phyloP scores from a whole-genome alignment of 129 eudicot species.

The Ambrosia trifida region DNA sequence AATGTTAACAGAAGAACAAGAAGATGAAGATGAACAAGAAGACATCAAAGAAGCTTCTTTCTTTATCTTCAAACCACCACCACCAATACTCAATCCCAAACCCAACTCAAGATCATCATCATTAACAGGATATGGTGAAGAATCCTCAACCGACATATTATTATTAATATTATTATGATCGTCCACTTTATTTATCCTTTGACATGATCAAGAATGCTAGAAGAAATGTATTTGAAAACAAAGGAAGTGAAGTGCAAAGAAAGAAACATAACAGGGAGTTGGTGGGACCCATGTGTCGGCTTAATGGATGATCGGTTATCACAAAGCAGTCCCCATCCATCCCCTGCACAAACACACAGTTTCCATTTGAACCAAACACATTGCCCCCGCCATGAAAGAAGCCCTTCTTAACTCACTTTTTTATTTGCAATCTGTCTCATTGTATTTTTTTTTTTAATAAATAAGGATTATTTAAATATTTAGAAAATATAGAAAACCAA shows the following conservation, averaged over 20 bases:
- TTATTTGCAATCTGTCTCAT: not conserved
- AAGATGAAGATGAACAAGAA: not conserved
- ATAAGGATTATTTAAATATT: too few relatives aligned
- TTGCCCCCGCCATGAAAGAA: conserved; percentile 31
- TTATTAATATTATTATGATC: not conserved
- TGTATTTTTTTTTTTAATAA: not conserved
- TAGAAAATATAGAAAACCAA: too few relatives aligned
- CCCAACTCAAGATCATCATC: conserved; percentile 63
- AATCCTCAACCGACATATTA: conserved; percentile 43
- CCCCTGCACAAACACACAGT: conserved; percentile 29
- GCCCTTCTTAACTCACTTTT: not conserved
- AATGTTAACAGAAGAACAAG: conserved; percentile 32
- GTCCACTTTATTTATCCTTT: conserved; percentile 29
- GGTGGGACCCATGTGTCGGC: conserved; percentile 69
- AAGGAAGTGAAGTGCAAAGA: conserved; percentile 34
- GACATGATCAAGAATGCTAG: conserved; percentile 40
- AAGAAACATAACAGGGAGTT: conserved; percentile 1
- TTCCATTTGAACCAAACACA: conserved; percentile 30
- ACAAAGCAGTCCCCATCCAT: conserved; percentile 35
- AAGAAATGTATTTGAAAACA: conserved; percentile 12
- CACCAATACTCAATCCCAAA: conserved; percentile 73
- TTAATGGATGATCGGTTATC: conserved; percentile 51
- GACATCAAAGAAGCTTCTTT: conserved; percentile 20
- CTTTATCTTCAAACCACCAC: conserved; percentile 30
- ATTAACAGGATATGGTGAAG: conserved; percentile 45